Evolutionary conservation across 1,139 yeast species (phyloP).

Genomic region (Arxiozyma bovina): DNA sequence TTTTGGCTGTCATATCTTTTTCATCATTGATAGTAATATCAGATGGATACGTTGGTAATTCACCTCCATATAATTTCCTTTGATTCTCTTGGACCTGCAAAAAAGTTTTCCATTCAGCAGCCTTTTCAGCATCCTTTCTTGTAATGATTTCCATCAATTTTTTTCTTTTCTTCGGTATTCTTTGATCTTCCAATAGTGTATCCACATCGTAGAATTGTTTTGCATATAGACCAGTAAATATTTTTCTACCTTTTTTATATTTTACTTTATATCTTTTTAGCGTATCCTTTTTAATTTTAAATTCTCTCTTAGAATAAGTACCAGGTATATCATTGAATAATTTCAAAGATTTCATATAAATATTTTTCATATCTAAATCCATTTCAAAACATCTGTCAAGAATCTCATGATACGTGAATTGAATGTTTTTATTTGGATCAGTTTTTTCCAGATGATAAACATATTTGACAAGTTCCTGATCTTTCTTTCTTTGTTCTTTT

Average conservation of each 20-base stretch:
- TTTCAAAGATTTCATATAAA: slow-evolving; percentile 27
- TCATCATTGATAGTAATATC: background rate
- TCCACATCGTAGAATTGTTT: background rate
- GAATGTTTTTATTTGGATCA: slow-evolving; percentile 10
- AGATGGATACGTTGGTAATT: background rate
- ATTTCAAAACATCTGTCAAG: slow-evolving; percentile 26
- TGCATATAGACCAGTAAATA: background rate
- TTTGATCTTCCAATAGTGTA: slow-evolving; percentile 10
- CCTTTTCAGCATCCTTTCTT: slow-evolving; percentile 13
- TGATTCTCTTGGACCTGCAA: slow-evolving; percentile 6
- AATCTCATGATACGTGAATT: slow-evolving; percentile 25
- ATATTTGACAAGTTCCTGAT: background rate
- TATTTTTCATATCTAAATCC: slow-evolving; percentile 25
- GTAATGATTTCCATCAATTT: slow-evolving; percentile 11
- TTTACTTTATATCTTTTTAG: slow-evolving; percentile 15
- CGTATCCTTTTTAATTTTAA: slow-evolving; percentile 20
- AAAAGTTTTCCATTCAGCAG: slow-evolving; percentile 21
- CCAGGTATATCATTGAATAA: slow-evolving; percentile 26
- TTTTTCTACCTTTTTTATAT: background rate
- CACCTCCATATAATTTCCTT: background rate
- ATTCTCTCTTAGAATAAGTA: slow-evolving; percentile 15
- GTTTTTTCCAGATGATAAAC: background rate
- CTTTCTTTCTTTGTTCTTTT: background rate
- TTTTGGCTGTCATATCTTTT: background rate
- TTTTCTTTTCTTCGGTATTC: slow-evolving; percentile 16